These are phyloP conservation scores for Lanmaoa rubissima DNA, from an alignment of 768 basidiomycete genomes.

Conservation along the genomic window DNA sequence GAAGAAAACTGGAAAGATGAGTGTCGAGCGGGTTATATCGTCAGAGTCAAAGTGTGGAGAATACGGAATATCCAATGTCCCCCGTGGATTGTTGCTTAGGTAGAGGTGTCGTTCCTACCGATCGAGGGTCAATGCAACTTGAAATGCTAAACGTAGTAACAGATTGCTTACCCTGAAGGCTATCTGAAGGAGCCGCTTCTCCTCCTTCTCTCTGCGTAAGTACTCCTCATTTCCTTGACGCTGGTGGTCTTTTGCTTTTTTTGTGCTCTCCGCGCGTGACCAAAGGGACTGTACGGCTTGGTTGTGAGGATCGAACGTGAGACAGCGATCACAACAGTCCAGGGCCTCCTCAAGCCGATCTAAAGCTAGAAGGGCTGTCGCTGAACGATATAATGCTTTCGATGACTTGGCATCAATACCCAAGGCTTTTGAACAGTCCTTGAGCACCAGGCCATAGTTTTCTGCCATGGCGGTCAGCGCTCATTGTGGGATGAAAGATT, in stretches of 20 bases:
- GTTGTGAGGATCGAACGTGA: constrained; percentile 58
- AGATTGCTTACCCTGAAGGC: constrained; percentile 61
- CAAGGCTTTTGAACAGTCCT: constrained; percentile 79
- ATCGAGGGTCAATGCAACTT: not conserved
- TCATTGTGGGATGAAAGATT: not conserved
- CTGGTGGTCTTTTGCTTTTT: constrained; percentile 49
- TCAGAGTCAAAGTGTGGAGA: constrained; percentile 65
- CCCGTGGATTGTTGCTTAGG: constrained; percentile 48
- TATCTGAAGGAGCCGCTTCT: constrained; percentile 47
- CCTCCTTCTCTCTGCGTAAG: constrained; percentile 49
- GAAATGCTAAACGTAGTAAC: not conserved
- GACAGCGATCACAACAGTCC: constrained; percentile 75
- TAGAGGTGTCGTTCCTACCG: constrained; percentile 73
- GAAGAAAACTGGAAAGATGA: constrained; percentile 88
- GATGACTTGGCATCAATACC: constrained; percentile 58
- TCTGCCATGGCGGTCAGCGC: constrained; percentile 43
- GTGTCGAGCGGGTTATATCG: constrained; percentile 53
- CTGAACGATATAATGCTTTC: constrained; percentile 89
- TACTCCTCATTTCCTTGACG: constrained; percentile 50
- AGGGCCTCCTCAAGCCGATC: constrained; percentile 77
- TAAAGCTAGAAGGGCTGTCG: constrained; percentile 69
- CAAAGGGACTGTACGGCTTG: constrained; percentile 49
- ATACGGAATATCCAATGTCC: constrained; percentile 52
- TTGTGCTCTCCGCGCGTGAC: constrained; percentile 44
- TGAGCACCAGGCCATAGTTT: constrained; percentile 84